phyloP scores from a whole-genome alignment of 805 yeast genomes.

The Dipodascus albidus region DNA sequence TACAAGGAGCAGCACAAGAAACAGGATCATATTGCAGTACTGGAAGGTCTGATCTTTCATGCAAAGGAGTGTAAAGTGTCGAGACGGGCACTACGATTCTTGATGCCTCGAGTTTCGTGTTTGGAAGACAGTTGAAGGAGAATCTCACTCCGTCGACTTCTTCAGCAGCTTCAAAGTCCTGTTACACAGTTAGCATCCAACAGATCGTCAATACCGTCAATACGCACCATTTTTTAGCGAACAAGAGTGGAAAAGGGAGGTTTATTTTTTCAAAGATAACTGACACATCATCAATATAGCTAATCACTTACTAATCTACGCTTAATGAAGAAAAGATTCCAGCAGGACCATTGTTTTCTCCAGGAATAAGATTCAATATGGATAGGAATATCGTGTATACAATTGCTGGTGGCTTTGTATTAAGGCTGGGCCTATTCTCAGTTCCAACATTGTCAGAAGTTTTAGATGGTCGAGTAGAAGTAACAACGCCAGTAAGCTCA shows the following conservation, averaged over 20 bases:
- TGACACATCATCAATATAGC: background rate
- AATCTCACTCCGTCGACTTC: slow-evolving; percentile 58
- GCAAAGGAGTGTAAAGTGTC: slow-evolving; percentile 84
- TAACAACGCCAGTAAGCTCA: slow-evolving; percentile 67
- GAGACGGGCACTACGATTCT: slow-evolving; percentile 92
- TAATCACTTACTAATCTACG: background rate
- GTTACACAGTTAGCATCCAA: background rate
- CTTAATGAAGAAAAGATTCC: no score
- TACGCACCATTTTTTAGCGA: background rate
- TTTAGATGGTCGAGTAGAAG: slow-evolving; percentile 43
- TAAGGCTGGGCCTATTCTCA: slow-evolving; percentile 15
- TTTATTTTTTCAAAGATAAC: background rate
- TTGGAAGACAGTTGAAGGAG: slow-evolving; percentile 82
- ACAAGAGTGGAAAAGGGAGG: background rate
- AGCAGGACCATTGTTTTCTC: no score
- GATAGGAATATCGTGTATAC: background rate
- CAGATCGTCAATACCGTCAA: background rate
- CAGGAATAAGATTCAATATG: background rate
- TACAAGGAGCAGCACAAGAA: slow-evolving; percentile 70
- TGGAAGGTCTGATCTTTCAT: slow-evolving; percentile 63
- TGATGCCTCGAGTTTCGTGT: slow-evolving; percentile 77
- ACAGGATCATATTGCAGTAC: slow-evolving; percentile 80
- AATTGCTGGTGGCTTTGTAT: slow-evolving; percentile 12
- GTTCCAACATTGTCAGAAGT: slow-evolving; percentile 20
- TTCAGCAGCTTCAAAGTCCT: slow-evolving; percentile 49